Evolutionary conservation across 2,329 filamentous ascomycete species (phyloP).

Genomic region (Fusarium sp.): DNA sequence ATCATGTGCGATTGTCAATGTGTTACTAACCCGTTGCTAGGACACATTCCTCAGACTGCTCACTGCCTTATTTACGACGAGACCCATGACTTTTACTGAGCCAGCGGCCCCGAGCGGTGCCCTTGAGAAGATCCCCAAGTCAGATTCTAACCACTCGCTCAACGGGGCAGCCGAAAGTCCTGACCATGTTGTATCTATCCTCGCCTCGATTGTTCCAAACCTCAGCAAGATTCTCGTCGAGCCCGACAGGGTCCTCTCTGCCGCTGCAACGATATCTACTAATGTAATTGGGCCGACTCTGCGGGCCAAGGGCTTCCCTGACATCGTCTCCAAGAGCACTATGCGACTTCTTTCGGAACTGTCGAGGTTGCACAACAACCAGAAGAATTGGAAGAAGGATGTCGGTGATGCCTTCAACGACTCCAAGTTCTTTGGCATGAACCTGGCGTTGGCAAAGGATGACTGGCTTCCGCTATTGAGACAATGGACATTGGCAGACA

Average conservation of each 20-base stretch:
- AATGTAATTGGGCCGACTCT: slow-evolving; percentile 86
- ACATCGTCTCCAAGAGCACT: slow-evolving; percentile 79
- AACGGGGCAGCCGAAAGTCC: slow-evolving; percentile 60
- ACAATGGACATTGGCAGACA: slow-evolving; percentile 87
- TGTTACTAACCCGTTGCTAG: slow-evolving; percentile 57
- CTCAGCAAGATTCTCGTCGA: slow-evolving; percentile 87
- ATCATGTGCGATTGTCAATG: background rate
- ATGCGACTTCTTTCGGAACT: slow-evolving; percentile 81
- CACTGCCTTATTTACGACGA: slow-evolving; percentile 92
- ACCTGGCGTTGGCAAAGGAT: slow-evolving; percentile 70
- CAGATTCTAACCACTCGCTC: slow-evolving; percentile 49
- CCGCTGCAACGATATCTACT: slow-evolving; percentile 82
- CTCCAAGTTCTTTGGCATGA: slow-evolving; percentile 81
- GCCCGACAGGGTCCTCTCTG: slow-evolving; percentile 82
- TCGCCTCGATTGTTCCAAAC: slow-evolving; percentile 82
- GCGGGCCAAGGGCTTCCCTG: slow-evolving; percentile 86
- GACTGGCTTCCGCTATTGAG: slow-evolving; percentile 86
- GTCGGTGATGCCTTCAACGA: slow-evolving; percentile 93
- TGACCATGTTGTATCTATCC: slow-evolving; percentile 82
- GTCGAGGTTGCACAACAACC: slow-evolving; percentile 79
- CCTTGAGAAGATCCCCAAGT: slow-evolving; percentile 51
- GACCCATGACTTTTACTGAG: slow-evolving; percentile 79
- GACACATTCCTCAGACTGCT: slow-evolving; percentile 90
- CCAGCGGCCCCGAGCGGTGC: slow-evolving; percentile 50
- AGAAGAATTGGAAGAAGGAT: slow-evolving; percentile 94